Percentiles rank a stretch among this genome's conserved stretches.
phyloP scores from a whole-genome alignment of 768 basidiomycete species.

The Leccinum barrowsii region DNA sequence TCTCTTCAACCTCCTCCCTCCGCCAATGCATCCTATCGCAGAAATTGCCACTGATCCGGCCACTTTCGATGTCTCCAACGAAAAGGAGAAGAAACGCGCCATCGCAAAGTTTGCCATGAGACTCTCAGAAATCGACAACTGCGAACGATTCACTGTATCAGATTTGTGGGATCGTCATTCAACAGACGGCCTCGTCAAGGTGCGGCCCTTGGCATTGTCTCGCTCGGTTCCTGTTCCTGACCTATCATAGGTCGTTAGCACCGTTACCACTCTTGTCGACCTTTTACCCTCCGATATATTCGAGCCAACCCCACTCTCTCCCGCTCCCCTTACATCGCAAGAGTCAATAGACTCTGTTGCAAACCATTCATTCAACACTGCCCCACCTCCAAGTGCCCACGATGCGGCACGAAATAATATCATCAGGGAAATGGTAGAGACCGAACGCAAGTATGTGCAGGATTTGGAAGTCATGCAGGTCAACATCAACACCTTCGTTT shows the following conservation, averaged over 20 bases:
- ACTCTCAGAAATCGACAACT: slow-evolving; percentile 64
- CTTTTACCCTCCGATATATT: slow-evolving; percentile 68
- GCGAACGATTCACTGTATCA: slow-evolving; percentile 84
- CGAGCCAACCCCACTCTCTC: slow-evolving; percentile 57
- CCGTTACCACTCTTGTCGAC: slow-evolving; percentile 82
- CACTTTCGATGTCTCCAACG: slow-evolving; percentile 64
- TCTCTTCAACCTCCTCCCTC: slow-evolving; percentile 88
- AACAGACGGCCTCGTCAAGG: slow-evolving; percentile 94
- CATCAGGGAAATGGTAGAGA: slow-evolving; percentile 87
- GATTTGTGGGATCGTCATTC: slow-evolving; percentile 90
- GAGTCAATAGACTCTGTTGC: slow-evolving; percentile 58
- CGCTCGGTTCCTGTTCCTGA: not conserved
- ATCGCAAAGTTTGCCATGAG: slow-evolving; percentile 92
- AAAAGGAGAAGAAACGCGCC: slow-evolving; percentile 85
- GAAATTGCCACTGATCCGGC: slow-evolving; percentile 62
- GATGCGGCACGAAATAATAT: slow-evolving; percentile 73
- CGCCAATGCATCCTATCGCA: slow-evolving; percentile 40
- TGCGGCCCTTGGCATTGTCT: slow-evolving; percentile 33
- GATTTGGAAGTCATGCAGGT: slow-evolving; percentile 97
- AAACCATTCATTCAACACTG: slow-evolving; percentile 38
- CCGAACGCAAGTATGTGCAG: slow-evolving; percentile 94
- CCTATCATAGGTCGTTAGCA: slow-evolving; percentile 70
- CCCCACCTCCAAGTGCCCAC: slow-evolving; percentile 50
- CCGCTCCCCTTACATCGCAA: slow-evolving; percentile 50
- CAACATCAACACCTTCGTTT: slow-evolving; percentile 23